A percentile compares a stretch with the other conserved stretches of the same genome.
Conservation (phyloP, 2,329 filamentous ascomycete genomes). For the Setomelanomma holmii region DNA sequence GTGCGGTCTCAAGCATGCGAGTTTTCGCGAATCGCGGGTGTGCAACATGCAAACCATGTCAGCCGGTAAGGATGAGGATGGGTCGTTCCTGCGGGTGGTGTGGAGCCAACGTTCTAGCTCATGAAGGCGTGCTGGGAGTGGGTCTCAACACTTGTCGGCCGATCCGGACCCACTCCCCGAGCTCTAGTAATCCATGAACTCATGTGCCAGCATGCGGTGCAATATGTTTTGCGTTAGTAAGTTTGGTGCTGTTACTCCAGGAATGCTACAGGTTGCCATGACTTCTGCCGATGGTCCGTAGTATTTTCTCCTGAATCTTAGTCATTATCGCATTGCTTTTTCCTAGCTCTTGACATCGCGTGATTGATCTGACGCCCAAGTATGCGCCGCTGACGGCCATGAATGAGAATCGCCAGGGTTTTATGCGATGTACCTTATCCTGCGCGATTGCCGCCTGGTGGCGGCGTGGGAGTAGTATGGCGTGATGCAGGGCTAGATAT, state of each 20-base stretch:
- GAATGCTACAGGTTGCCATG: no score
- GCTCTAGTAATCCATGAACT: no score
- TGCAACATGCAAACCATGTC: slow-evolving; percentile 5
- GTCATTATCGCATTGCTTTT: not conserved
- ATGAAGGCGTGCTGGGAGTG: not conserved
- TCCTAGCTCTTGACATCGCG: not conserved
- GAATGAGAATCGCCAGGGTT: not conserved
- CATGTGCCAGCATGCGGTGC: no score
- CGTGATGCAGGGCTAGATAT: slow-evolving; percentile 10
- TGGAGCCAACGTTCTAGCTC: not conserved
- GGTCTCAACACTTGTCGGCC: not conserved
- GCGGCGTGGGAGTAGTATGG: slow-evolving; percentile 1
- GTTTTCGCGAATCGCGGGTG: slow-evolving; percentile 11
- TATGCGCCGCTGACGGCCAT: not conserved
- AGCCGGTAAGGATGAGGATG: not conserved
- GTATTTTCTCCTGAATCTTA: no score
- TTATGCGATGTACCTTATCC: not conserved
- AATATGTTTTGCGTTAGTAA: no score
- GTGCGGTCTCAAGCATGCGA: slow-evolving; percentile 8
- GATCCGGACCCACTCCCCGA: not conserved
- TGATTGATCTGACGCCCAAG: not conserved
- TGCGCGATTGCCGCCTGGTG: not conserved
- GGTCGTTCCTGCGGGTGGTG: not conserved
- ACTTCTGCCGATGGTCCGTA: no score
- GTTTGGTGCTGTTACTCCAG: no score